phyloP scores from a whole-genome alignment of 371 early-diverging fungal species.

The Thermomucor indicae-seudaticae region DNA sequence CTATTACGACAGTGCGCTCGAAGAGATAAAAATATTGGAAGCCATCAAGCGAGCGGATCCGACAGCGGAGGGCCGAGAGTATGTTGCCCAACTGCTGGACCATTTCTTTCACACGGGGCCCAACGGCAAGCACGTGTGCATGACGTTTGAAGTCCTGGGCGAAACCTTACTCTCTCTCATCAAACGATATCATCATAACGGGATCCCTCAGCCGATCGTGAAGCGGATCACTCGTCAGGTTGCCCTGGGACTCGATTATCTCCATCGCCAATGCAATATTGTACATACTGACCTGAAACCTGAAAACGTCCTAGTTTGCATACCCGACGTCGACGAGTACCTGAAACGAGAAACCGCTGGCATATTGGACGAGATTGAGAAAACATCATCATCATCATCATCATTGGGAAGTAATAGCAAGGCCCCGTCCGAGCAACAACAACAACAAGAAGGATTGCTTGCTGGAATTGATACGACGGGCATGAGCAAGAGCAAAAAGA shows the following conservation, averaged over 20 bases:
- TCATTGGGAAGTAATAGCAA: background rate
- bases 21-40: slow-evolving; percentile 91
- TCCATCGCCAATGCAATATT: slow-evolving; percentile 95
- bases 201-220: slow-evolving; percentile 82
- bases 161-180: slow-evolving; percentile 90
- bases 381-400: background rate
- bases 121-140: slow-evolving; percentile 91
- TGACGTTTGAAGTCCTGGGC: slow-evolving; percentile 97
- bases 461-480: slow-evolving; percentile 11
- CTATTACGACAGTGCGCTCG: slow-evolving; percentile 93
- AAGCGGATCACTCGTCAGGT: slow-evolving; percentile 86
- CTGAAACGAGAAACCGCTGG: slow-evolving; percentile 10
- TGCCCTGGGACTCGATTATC: slow-evolving; percentile 86
- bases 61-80: slow-evolving; percentile 50
- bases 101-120: slow-evolving; percentile 89
- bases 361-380: background rate
- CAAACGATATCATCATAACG: slow-evolving; percentile 63
- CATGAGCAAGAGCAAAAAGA: slow-evolving; percentile 9
- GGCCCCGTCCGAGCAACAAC: too few species aligned
- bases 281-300: slow-evolving; percentile 99
- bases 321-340: slow-evolving; percentile 71
- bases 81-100: slow-evolving; percentile 83
- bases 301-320: slow-evolving; percentile 90
- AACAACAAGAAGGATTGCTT: background rate
- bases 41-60: slow-evolving; percentile 66